Conservation (phyloP, 2,329 filamentous ascomycete species). For the Cercospora sp. region DNA sequence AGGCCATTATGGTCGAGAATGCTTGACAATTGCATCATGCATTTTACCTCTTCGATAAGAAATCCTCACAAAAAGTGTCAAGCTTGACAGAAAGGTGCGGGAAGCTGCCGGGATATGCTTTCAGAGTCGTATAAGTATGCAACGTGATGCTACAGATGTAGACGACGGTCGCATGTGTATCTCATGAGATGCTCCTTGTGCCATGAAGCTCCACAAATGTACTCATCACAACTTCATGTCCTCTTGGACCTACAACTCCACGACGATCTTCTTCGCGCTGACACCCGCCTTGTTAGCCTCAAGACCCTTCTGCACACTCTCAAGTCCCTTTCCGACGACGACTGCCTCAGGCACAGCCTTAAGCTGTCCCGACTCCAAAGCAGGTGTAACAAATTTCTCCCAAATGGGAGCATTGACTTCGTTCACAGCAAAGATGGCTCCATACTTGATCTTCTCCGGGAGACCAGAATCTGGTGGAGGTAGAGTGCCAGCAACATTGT, state of each 20-base stretch:
- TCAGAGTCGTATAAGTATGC: neutral
- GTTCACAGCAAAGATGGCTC: conserved; percentile 34
- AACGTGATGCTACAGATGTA: neutral
- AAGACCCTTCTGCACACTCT: conserved; percentile 36
- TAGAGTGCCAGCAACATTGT: conserved; percentile 27
- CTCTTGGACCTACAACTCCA: conserved; percentile 30
- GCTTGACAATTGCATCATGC: too few species aligned
- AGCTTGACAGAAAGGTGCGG: neutral
- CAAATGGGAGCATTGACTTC: conserved; percentile 32
- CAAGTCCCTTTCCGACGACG: conserved; percentile 43
- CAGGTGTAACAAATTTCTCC: conserved; percentile 35
- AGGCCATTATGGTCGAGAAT: too few species aligned
- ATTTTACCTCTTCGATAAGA: too few species aligned
- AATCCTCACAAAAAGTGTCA: too few species aligned
- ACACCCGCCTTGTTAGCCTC: conserved; percentile 38
- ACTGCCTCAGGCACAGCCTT: conserved; percentile 40
- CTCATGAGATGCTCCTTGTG: neutral
- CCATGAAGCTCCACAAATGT: neutral
- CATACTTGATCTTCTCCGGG: conserved; percentile 33
- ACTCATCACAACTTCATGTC: neutral
- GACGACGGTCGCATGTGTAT: neutral
- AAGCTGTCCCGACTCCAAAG: conserved; percentile 39
- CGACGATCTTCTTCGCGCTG: conserved; percentile 39
- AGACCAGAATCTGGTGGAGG: conserved; percentile 27
- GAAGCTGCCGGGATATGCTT: neutral